Conservation (phyloP, 495 filamentous ascomycete species). For the Pyrenopolyporus hunteri region DNA sequence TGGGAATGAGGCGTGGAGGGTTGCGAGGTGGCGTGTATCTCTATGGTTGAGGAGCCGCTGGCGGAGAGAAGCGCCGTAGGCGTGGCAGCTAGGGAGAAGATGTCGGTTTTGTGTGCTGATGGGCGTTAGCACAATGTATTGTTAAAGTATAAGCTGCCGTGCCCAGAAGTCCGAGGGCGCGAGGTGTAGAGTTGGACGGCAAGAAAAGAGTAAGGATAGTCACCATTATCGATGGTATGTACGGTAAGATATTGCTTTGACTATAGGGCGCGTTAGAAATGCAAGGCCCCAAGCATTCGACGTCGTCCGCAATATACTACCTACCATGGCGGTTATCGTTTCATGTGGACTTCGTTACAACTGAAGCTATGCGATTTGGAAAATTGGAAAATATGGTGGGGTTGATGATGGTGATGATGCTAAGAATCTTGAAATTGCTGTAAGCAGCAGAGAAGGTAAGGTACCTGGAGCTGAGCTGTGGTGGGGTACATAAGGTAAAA, state of each 20-base stretch:
- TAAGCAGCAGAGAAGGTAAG: no score
- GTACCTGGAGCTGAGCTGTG: constrained; percentile 16
- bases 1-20: constrained; percentile 77
- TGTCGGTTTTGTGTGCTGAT: constrained; percentile 82
- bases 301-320: neutral
- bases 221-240: constrained; percentile 87
- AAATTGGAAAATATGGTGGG: constrained; percentile 15
- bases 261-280: constrained; percentile 51
- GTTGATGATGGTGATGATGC: constrained; percentile 25
- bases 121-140: constrained; percentile 10
- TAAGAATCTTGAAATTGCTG: no score
- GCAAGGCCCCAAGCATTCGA: neutral
- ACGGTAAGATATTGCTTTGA: constrained; percentile 97
- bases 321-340: constrained; percentile 29
- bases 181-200: neutral
- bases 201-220: constrained; percentile 26
- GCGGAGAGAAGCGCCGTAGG: constrained; percentile 76
- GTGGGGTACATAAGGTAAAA: constrained; percentile 4
- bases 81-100: constrained; percentile 89
- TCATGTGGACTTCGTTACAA: constrained; percentile 15
- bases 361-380: constrained; percentile 11
- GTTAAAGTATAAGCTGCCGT: neutral
- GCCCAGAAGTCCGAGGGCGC: neutral
- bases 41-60: constrained; percentile 79
- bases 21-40: constrained; percentile 72